phyloP scores from a whole-genome alignment of 179 eudicot species.

The Vitellaria paradoxa region DNA sequence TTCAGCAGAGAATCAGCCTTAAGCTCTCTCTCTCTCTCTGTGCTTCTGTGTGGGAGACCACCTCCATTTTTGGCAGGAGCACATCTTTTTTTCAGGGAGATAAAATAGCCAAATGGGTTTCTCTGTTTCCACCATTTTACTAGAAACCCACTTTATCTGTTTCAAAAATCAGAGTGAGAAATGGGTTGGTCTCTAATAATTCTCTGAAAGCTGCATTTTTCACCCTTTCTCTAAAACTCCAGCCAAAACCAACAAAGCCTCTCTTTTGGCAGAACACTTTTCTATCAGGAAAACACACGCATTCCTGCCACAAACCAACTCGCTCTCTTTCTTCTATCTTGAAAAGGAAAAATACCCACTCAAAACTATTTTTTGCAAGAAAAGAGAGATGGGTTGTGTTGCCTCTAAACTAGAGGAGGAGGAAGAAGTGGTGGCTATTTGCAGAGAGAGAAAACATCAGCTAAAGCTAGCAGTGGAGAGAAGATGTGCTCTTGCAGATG shows the following conservation, averaged over 20 bases:
- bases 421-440: slow-evolving; percentile 75
- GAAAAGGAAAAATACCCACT: slow-evolving; percentile 16
- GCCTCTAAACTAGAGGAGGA: slow-evolving; percentile 82
- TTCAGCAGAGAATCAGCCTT: not conserved
- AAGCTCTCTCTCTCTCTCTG: not conserved
- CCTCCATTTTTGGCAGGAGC: slow-evolving; percentile 20
- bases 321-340: slow-evolving; percentile 9
- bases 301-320: slow-evolving; percentile 17
- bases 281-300: slow-evolving; percentile 21
- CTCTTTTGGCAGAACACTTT: slow-evolving; percentile 23
- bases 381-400: slow-evolving; percentile 58
- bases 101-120: slow-evolving; percentile 18
- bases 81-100: not conserved
- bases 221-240: slow-evolving; percentile 12
- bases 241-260: slow-evolving; percentile 2
- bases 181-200: slow-evolving; percentile 12
- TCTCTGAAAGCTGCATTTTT: slow-evolving; percentile 18
- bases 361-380: not conserved
- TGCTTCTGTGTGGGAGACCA: slow-evolving; percentile 6
- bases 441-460: slow-evolving; percentile 75
- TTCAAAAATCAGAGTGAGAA: slow-evolving; percentile 2
- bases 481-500: slow-evolving; percentile 83
- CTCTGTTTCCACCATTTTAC: slow-evolving; percentile 18
- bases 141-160: slow-evolving; percentile 2
- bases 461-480: slow-evolving; percentile 79